phyloP scores from a whole-genome alignment of 768 basidiomycete species.

The Rhizopogon rudus region DNA sequence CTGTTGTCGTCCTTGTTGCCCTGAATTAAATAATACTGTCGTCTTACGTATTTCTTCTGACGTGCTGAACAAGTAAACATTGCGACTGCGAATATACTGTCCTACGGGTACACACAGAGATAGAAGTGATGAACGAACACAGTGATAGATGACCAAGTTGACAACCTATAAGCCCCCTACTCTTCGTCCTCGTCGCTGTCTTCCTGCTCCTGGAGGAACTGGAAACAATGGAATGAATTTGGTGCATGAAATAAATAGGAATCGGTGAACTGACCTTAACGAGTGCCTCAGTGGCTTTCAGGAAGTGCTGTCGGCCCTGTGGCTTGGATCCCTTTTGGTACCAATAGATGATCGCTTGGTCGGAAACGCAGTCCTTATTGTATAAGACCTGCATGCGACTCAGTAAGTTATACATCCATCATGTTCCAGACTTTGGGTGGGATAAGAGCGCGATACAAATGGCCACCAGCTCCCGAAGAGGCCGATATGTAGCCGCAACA shows the following conservation, averaged over 20 bases:
- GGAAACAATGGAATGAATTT: conserved; percentile 29
- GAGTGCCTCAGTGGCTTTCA: conserved; percentile 80
- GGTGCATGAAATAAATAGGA: not conserved
- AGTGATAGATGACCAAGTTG: not conserved
- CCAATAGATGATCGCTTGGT: conserved; percentile 98
- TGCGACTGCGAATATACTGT: not conserved
- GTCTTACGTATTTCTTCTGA: not conserved
- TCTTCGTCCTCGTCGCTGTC: conserved; percentile 62
- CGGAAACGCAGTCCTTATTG: conserved; percentile 92
- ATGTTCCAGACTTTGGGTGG: not conserved
- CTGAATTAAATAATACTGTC: not conserved
- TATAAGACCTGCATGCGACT: conserved; percentile 69
- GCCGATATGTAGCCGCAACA: not conserved
- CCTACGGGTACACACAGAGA: not conserved
- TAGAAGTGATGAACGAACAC: not conserved
- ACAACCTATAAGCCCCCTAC: conserved; percentile 9
- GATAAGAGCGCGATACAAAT: not conserved
- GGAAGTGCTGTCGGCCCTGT: conserved; percentile 92
- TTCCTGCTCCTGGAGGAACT: conserved; percentile 92
- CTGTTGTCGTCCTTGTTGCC: not conserved
- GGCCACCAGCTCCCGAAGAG: not conserved
- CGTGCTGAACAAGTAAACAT: conserved; percentile 2
- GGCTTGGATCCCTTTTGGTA: conserved; percentile 94
- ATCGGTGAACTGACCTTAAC: conserved; percentile 63
- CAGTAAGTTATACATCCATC: conserved; percentile 8